Evolutionary conservation across 768 basidiomycete species (phyloP).

Genomic region (Kwoniella heveanensis): DNA sequence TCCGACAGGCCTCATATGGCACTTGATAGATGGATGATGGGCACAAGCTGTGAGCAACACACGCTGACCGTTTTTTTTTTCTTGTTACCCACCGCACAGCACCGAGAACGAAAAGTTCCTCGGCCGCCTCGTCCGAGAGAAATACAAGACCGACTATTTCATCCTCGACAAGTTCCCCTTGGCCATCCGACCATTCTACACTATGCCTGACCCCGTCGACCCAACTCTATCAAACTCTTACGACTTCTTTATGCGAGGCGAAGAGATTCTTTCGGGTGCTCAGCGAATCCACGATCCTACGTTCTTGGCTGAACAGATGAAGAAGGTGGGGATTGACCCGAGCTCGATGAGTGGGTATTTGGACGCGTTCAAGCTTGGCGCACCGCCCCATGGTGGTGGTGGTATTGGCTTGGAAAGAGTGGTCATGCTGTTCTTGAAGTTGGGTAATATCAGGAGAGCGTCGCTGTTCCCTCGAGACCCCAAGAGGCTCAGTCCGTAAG

Average conservation of each 20-base stretch:
- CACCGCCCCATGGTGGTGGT: conserved; percentile 93
- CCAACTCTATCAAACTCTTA: conserved; percentile 96
- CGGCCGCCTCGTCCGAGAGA: conserved; percentile 82
- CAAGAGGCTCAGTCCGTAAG: conserved; percentile 81
- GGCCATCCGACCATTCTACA: conserved; percentile 95
- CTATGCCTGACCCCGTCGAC: conserved; percentile 94
- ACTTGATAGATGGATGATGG: no score
- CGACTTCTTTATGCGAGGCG: conserved; percentile 99
- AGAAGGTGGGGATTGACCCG: conserved; percentile 81
- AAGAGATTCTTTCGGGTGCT: conserved; percentile 97
- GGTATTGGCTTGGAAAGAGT: conserved; percentile 92
- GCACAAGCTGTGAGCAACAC: no score
- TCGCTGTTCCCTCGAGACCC: conserved; percentile 97
- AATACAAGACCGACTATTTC: conserved; percentile 97
- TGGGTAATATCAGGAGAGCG: conserved; percentile 91
- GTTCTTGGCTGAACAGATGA: conserved; percentile 82
- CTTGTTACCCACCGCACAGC: conserved; percentile 58
- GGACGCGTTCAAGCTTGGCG: conserved; percentile 92
- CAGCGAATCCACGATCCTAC: conserved; percentile 93
- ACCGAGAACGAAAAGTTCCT: conserved; percentile 95
- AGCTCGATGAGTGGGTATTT: conserved; percentile 88
- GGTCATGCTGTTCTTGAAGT: conserved; percentile 94
- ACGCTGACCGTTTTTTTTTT: neutral
- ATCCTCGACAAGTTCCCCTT: conserved; percentile 99
- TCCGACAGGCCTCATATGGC: no score